Evolutionary conservation across 768 basidiomycete genomes (phyloP).

Genomic region (Erythrobasidium yunnanense): DNA sequence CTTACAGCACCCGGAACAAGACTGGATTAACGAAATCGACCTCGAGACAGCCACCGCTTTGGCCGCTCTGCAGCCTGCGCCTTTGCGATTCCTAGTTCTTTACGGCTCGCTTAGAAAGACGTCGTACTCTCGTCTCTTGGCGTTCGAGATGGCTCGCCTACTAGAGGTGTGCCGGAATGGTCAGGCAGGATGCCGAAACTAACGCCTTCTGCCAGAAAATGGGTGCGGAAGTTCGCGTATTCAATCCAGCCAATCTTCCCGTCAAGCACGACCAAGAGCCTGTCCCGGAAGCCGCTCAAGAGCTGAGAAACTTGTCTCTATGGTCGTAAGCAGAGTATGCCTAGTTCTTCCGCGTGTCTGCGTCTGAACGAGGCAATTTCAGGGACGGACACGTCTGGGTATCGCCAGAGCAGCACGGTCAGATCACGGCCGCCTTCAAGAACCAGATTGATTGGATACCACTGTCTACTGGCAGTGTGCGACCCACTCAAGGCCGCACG

Average conservation of each 20-base stretch:
- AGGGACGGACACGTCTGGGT: slow-evolving; percentile 26
- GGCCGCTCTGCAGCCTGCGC: not conserved
- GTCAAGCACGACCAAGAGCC: slow-evolving; percentile 30
- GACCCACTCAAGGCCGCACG: slow-evolving; percentile 42
- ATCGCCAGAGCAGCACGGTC: slow-evolving; percentile 37
- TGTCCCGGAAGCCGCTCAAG: slow-evolving; percentile 4
- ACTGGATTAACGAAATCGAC: slow-evolving; percentile 39
- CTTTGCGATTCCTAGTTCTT: slow-evolving; percentile 38
- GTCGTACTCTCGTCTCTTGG: slow-evolving; percentile 41
- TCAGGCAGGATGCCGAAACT: not conserved
- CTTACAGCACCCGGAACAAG: slow-evolving; percentile 22
- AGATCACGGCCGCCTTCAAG: slow-evolving; percentile 42
- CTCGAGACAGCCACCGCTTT: slow-evolving; percentile 35
- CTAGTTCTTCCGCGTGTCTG: not conserved
- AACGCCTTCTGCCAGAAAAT: slow-evolving; percentile 19
- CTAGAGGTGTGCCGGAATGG: slow-evolving; percentile 22
- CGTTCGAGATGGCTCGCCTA: slow-evolving; percentile 40
- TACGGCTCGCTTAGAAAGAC: slow-evolving; percentile 41
- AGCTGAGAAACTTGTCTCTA: not conserved
- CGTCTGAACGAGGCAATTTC: slow-evolving; percentile 30
- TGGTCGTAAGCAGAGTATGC: not conserved
- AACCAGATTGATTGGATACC: slow-evolving; percentile 45
- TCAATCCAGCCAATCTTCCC: slow-evolving; percentile 38
- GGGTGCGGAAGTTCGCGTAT: slow-evolving; percentile 40
- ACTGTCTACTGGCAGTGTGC: slow-evolving; percentile 39